Percentiles rank a stretch among this genome's conserved stretches.
phyloP scores from a whole-genome alignment of 2,329 filamentous ascomycete genomes.

The Coniochaeta pulveracea region DNA sequence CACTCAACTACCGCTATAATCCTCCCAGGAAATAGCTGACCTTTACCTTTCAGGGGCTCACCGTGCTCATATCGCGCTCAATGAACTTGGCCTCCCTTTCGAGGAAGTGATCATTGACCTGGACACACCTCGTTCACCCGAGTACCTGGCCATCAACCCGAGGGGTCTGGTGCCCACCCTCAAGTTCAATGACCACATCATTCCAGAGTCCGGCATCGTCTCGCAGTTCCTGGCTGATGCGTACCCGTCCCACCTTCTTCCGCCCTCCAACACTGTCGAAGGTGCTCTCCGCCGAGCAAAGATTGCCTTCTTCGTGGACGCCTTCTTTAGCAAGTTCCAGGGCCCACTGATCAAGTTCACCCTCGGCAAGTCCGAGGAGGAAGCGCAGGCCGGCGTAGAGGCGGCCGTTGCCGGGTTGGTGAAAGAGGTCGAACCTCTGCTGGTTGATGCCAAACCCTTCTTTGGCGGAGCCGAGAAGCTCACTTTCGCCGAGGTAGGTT shows the following conservation, averaged over 20 bases:
- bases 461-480: slow-evolving; percentile 53
- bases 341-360: slow-evolving; percentile 33
- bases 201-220: slow-evolving; percentile 67
- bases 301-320: slow-evolving; percentile 52
- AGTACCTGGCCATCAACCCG: slow-evolving; percentile 70
- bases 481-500: slow-evolving; percentile 61
- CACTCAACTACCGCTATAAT: neutral
- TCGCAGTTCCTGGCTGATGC: slow-evolving; percentile 59
- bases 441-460: slow-evolving; percentile 44
- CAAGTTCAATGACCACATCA: slow-evolving; percentile 52
- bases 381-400: slow-evolving; percentile 33
- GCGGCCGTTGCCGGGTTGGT: slow-evolving; percentile 43
- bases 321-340: slow-evolving; percentile 25
- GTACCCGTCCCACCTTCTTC: slow-evolving; percentile 53
- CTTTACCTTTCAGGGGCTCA: slow-evolving; percentile 44
- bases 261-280: slow-evolving; percentile 36
- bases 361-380: slow-evolving; percentile 31
- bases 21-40: neutral
- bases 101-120: slow-evolving; percentile 68
- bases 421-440: slow-evolving; percentile 64
- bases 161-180: slow-evolving; percentile 67
- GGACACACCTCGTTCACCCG: slow-evolving; percentile 52
- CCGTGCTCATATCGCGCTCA: slow-evolving; percentile 60
- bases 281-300: slow-evolving; percentile 53
- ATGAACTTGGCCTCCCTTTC: slow-evolving; percentile 53